Evolutionary conservation across 495 filamentous ascomycete species (phyloP).

Genomic region (Podospora didyma): DNA sequence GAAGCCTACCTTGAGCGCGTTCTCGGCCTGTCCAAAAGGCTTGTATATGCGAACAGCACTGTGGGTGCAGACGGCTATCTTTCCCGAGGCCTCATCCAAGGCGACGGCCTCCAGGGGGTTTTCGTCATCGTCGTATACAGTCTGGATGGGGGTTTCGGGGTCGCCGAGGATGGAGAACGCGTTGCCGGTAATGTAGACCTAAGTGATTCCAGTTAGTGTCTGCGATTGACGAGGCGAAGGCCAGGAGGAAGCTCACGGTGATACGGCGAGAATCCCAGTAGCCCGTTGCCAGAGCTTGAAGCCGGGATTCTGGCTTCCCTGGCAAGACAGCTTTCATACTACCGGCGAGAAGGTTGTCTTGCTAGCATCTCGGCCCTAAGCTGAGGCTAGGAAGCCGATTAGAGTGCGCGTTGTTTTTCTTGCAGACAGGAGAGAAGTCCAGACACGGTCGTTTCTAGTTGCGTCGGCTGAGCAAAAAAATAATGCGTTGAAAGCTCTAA

Average conservation of each 20-base stretch:
- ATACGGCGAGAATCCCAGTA: conserved; percentile 77
- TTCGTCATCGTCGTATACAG: conserved; percentile 80
- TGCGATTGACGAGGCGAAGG: background rate
- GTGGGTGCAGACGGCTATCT: conserved; percentile 71
- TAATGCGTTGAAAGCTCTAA: too few species aligned
- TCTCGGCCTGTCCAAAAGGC: conserved; percentile 66
- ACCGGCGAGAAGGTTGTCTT: conserved; percentile 9
- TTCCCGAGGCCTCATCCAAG: conserved; percentile 77
- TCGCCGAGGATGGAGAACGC: conserved; percentile 77
- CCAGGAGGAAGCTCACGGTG: conserved; percentile 54
- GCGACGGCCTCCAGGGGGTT: conserved; percentile 65
- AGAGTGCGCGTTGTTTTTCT: too few species aligned
- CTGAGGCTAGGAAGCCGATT: too few species aligned
- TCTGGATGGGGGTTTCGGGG: conserved; percentile 75
- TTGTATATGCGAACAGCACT: conserved; percentile 70
- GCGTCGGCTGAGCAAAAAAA: too few species aligned
- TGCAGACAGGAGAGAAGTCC: too few species aligned
- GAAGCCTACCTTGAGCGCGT: conserved; percentile 58
- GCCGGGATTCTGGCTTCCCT: conserved; percentile 82
- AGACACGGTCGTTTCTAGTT: too few species aligned
- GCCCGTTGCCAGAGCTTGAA: conserved; percentile 83
- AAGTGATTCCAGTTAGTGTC: background rate
- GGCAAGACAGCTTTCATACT: conserved; percentile 76
- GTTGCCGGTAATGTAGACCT: conserved; percentile 88
- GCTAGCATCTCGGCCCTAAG: conserved; percentile 11